Evolutionary conservation across 2,329 filamentous ascomycete genomes (phyloP).

Genomic region (Fusarium siculi): DNA sequence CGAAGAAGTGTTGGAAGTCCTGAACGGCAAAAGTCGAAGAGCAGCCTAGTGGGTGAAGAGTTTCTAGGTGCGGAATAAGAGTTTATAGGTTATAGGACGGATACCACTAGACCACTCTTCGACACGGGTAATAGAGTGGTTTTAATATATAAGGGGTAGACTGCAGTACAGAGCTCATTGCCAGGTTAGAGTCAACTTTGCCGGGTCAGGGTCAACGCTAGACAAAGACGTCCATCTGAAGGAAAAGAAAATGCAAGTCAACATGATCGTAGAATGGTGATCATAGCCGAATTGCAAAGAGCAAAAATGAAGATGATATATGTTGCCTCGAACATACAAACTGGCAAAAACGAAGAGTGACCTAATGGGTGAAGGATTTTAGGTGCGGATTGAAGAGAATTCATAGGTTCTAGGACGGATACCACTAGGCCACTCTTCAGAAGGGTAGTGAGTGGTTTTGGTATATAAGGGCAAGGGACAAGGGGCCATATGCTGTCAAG

Average conservation of each 20-base stretch:
- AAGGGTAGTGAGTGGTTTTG: no score
- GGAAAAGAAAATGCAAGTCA: background rate
- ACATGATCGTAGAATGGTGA: no score
- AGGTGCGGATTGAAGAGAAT: no score
- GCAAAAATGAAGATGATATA: background rate
- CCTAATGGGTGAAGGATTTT: no score
- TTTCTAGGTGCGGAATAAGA: background rate
- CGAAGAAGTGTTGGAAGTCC: no score
- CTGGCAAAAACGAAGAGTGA: no score
- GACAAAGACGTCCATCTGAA: background rate
- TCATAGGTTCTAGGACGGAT: no score
- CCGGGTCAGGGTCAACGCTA: background rate
- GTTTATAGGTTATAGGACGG: background rate
- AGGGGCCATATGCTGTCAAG: no score
- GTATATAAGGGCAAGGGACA: no score
- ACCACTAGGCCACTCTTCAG: no score
- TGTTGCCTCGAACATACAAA: background rate
- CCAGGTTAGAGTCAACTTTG: no score
- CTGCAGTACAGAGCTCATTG: background rate
- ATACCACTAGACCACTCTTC: constrained; percentile 4
- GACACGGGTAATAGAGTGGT: background rate
- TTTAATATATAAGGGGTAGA: background rate
- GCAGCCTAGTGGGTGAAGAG: background rate
- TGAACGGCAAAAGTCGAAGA: background rate
- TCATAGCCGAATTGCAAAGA: rapidly evolving